Evolutionary conservation across 148 eudicot genomes (phyloP), one percentile per base, ranked within the genome.

Genomic region (Vaccinium macrocarpon): DNA sequence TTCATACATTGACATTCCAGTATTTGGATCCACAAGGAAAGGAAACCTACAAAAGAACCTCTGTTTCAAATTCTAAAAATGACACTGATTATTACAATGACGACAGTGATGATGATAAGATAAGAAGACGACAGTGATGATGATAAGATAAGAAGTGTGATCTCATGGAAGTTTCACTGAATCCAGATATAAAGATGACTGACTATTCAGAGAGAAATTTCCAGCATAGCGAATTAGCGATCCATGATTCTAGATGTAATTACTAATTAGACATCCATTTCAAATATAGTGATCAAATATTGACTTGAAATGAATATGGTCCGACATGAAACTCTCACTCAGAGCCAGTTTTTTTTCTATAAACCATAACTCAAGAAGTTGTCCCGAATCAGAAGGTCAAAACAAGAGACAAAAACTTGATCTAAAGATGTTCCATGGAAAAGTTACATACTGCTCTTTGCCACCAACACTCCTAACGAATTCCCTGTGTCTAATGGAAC

Each of bases 1-100:
- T 86, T 91, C 93, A 79, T 88, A 91, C 87, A 91, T 87, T 19
- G 91, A 90, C 78, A 76, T 81, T 66, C 93, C 93, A 61, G 92
- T 90, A 74, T 91, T 91, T 38, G 91, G 91, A 82, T 91, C 93
- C 75, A 91, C 29, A 76, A 91, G 91, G 86, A 88, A 91, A 68
- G 93, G 93, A 79, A 91, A 91, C 89, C 93, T 91, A 88, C 87
- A 86, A 50, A 57, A 86, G 64, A 81, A 79, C 56, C 25, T 71
- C 78, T 13, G 12, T 73, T 70, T 64, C 25, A 77, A 32, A 78
- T 51, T 2, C 23, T 23, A 57, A 35, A 70, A 68, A 84, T 53
- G n/a, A 66, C 9, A 74, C 62, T n/a, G n/a, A 27, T 59, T 12
- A 76, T 48, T 38, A 74, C 16, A 38, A 52, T 70, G 61, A 18